Base-by-base conservation (phyloP, 305 asterid genomes). In the Fraxinus nigra region DNA sequence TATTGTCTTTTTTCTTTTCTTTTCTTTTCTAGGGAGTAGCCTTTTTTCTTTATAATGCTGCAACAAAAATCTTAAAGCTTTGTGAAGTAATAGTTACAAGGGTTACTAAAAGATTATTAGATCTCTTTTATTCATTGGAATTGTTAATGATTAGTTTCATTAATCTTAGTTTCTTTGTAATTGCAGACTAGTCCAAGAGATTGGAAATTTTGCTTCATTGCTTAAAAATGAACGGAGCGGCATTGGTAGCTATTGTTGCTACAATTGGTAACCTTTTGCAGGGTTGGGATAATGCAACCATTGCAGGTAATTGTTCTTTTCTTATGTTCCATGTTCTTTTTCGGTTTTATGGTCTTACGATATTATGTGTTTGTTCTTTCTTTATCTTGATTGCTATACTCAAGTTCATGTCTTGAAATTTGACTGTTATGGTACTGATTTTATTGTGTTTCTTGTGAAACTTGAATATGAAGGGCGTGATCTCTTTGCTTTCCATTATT, bases 201-300 rank as follows among this genome's bases (percentile, higher is more conserved):
- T 85, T 70, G 82, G 77, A 72, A 79, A 72, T 79, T 81, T 82
- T 30, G 61, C 69, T 70, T 84, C 75, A 72, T 77, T 43, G 63
- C 61, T 43, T 61, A 70, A 85, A 82, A 86, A 91, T 92, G 97
- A 87, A 91, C 74, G 95, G 93, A 33, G 97, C 97, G 51, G 93
- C 90, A 46, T 85, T 92, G 82, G 92, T 92, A 65, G 95, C 97
- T 81, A 88, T 92, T 82, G 88, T 86, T 67, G 97, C 95, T 30
- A 88, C 97, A 32, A 89, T 92, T 87, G 97, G 97, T 70, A 92
- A 91, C 80, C 78, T 92, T 30, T 90, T 92, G 89, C 94, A 93
- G 89, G 98, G 98, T 76, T 93, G 98, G 98, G 98, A 93, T 82
- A 93, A 93, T 91, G 98, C 97, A 56, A 92, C 95, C 40, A 93